phyloP scores from a whole-genome alignment of 129 eudicot genomes.

The Rutidosis leptorrhynchoides region DNA sequence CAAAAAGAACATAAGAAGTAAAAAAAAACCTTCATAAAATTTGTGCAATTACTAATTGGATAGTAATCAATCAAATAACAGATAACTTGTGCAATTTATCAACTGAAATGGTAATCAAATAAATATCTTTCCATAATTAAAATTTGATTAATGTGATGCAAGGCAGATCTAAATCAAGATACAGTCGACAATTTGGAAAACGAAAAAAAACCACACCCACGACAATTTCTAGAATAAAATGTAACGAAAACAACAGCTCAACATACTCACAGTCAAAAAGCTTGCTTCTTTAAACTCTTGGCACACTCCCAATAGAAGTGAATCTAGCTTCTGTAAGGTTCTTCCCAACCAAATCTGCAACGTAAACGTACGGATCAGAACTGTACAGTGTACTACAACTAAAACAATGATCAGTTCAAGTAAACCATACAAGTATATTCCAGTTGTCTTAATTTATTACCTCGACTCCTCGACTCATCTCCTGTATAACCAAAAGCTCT shows the following conservation, averaged over 20 bases:
- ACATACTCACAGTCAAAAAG: constrained; percentile 76
- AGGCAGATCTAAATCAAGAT: constrained; percentile 4
- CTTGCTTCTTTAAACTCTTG: constrained; percentile 80
- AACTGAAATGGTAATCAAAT: background rate
- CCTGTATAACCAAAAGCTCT: constrained; percentile 82
- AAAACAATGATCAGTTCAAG: constrained; percentile 11
- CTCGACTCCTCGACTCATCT: constrained; percentile 94
- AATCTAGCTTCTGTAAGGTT: constrained; percentile 91
- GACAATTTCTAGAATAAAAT: background rate
- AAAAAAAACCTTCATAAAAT: constrained; percentile 3
- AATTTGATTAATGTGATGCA: background rate
- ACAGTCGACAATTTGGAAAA: background rate
- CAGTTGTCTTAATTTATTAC: constrained; percentile 32
- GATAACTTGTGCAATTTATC: background rate
- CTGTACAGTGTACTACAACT: background rate
- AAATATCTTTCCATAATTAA: background rate
- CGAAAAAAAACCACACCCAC: background rate
- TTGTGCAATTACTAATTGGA: constrained; percentile 1
- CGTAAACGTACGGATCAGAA: constrained; percentile 6
- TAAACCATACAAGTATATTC: constrained; percentile 10
- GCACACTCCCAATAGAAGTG: constrained; percentile 90
- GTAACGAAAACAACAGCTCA: constrained; percentile 6
- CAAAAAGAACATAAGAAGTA: constrained; percentile 22
- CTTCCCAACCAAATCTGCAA: constrained; percentile 92
- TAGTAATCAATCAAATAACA: background rate